A percentile compares a stretch with the other conserved stretches of the same genome.
Conservation (phyloP, 176 grass and related monocot species). For the Aechmea fasciata region DNA sequence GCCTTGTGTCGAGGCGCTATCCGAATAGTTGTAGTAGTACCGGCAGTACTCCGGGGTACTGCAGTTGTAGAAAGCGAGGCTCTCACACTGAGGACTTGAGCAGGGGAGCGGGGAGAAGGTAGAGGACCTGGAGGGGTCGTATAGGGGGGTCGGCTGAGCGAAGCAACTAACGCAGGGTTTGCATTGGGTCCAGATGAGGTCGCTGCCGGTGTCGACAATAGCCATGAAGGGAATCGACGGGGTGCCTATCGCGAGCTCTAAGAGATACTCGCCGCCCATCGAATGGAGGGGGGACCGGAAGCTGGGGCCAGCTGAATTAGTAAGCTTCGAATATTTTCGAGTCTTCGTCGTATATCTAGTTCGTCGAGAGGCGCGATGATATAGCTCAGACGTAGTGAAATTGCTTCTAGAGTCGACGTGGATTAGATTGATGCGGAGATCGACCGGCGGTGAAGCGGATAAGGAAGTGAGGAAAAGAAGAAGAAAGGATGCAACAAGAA, state of each 20-base stretch:
- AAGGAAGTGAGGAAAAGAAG: background rate
- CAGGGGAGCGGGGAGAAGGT: slow-evolving; percentile 48
- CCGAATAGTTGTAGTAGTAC: slow-evolving; percentile 48
- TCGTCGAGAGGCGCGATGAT: background rate
- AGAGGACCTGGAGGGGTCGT: slow-evolving; percentile 56
- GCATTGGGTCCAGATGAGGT: slow-evolving; percentile 85
- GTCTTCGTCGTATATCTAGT: background rate
- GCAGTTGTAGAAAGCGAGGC: slow-evolving; percentile 38
- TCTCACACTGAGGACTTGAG: slow-evolving; percentile 29
- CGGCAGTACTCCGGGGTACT: slow-evolving; percentile 1
- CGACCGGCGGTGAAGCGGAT: background rate
- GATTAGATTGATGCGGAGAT: background rate
- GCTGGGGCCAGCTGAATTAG: background rate
- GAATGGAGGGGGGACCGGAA: slow-evolving; percentile 40
- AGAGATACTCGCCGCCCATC: slow-evolving; percentile 48
- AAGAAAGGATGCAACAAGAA: background rate
- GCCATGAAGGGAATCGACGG: slow-evolving; percentile 39
- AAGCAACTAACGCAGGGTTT: slow-evolving; percentile 56
- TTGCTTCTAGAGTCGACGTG: background rate
- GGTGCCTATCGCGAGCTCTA: slow-evolving; percentile 69
- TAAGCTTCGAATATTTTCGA: no score
- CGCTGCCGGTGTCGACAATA: slow-evolving; percentile 74
- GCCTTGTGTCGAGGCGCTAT: slow-evolving; percentile 59
- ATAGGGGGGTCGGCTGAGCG: slow-evolving; percentile 40
- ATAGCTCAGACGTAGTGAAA: background rate